Evolutionary conservation across 176 grass and related monocot species (phyloP).

Genomic region (Chloris gayana): DNA sequence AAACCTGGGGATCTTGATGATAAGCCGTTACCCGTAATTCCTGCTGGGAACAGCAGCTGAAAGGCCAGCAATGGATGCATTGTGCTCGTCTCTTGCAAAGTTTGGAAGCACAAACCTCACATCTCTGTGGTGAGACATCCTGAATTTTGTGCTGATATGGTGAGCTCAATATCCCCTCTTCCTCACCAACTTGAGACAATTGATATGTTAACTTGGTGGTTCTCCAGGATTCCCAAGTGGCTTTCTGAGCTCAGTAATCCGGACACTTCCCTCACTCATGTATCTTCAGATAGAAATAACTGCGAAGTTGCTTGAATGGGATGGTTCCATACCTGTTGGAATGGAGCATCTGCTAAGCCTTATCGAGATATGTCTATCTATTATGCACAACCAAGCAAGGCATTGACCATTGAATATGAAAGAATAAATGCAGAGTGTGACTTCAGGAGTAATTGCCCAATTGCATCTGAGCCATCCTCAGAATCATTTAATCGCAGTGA

Average conservation of each 20-base stretch:
- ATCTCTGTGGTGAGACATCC: conserved; percentile 3
- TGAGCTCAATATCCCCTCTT: conserved; percentile 6
- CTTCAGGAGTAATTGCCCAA: background rate
- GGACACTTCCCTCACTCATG: conserved; percentile 8
- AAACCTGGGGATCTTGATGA: conserved; percentile 4
- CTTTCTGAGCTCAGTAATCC: conserved; percentile 9
- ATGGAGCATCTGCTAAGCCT: conserved; percentile 16
- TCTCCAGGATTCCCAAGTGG: conserved; percentile 20
- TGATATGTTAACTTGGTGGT: conserved; percentile 18
- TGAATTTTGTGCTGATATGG: conserved; percentile 2
- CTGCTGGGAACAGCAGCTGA: background rate
- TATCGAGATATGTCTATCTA: conserved; percentile 9
- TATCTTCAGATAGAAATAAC: background rate
- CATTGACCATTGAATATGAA: too few relatives aligned
- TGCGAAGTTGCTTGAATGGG: too few relatives aligned
- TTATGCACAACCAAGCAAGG: background rate
- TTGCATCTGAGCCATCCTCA: background rate
- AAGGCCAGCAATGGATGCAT: conserved; percentile 7
- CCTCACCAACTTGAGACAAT: conserved; percentile 9
- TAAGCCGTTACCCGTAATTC: background rate
- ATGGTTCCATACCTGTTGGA: too few relatives aligned
- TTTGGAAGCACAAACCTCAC: conserved; percentile 11
- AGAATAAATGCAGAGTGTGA: background rate
- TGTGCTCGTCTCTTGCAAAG: conserved; percentile 9
- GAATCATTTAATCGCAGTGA: background rate